Evolutionary conservation across 805 yeast species (phyloP), one percentile per base, ranked within the genome.

Genomic region (Metschnikowia reukaufii): DNA sequence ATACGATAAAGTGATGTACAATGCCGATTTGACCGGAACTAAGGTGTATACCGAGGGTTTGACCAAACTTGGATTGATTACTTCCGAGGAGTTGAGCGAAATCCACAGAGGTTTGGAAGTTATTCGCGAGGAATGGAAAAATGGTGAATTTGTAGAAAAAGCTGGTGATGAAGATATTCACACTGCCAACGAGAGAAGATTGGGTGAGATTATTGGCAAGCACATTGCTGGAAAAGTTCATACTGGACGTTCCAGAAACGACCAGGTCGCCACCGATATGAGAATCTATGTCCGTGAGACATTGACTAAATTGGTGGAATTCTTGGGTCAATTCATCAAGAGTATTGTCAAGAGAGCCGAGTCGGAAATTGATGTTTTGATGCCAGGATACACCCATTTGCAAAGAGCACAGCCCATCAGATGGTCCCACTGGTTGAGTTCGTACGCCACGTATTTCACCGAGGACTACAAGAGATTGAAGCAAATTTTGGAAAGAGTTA

Each of bases 331-430:
- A n/a, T 78, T 92, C 49, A 84, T 92, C 63, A 64, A 72, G 51
- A 84, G 84, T 16, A 78, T 94, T 56, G 62, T 82, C 36, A 75
- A 75, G 47, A 82, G 99, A 63, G 97, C 96, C 4, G 84, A 81
- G 60, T 65, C 76, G 29, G 99, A 94, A 70, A 87, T 94, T 49
- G 96, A 86, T 58, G 86, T 86, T 16, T 77, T 94, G 63, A 94
- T 94, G 98, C 99, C 99, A 9, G 99, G 99, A 36, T 94, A 94
- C 73, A 94, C 99, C 12, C 99, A 94, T 72, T 75, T 94, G 65
- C 99, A 94, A 76, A 86, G 96, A 66, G 98, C 98, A 1, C 99
- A 91, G 71, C 99, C 99, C n/a, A 94, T 94, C 62, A 82, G 99
- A 72, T 94, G 99, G 99, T 77, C 97, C 1, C 99, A 94, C 66